Evolutionary conservation across 805 yeast genomes (phyloP).

Genomic region (Saccharomycopsis fibuligera): DNA sequence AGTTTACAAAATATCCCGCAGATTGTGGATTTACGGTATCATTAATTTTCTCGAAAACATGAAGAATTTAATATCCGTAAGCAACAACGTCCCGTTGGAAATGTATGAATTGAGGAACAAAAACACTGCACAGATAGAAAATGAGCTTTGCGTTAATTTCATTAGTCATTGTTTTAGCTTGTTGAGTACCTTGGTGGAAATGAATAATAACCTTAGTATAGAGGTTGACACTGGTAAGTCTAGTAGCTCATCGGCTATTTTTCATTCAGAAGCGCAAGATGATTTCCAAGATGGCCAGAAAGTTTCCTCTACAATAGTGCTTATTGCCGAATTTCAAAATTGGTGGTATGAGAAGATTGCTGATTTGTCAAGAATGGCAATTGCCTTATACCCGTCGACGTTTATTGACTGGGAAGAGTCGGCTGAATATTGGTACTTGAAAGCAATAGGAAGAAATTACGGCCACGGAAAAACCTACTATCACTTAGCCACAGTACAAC

Average conservation of each 20-base stretch:
- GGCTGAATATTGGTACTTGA: conserved; percentile 77
- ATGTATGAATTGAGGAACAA: conserved; percentile 18
- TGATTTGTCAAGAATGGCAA: conserved; percentile 82
- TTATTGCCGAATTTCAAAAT: conserved; percentile 34
- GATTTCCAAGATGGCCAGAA: conserved; percentile 3
- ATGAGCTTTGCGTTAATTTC: conserved; percentile 20
- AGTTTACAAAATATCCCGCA: conserved; percentile 67
- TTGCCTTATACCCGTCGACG: conserved; percentile 72
- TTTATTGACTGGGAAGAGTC: conserved; percentile 82
- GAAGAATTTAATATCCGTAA: conserved; percentile 19
- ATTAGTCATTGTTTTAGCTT: conserved; percentile 19
- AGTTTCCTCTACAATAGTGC: conserved; percentile 49
- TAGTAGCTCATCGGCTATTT: conserved; percentile 31
- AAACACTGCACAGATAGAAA: conserved; percentile 29
- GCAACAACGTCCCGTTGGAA: conserved; percentile 17
- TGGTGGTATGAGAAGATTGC: conserved; percentile 81
- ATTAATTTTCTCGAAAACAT: conserved; percentile 47
- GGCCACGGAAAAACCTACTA: conserved; percentile 85
- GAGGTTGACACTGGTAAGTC: conserved; percentile 64
- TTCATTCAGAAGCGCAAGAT: too few species aligned
- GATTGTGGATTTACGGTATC: conserved; percentile 83
- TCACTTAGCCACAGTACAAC: conserved; percentile 84
- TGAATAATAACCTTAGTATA: conserved; percentile 47
- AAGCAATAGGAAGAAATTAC: conserved; percentile 65
- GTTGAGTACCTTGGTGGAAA: conserved; percentile 40